Evolutionary conservation across 2,329 filamentous ascomycete genomes (phyloP).

Genomic region (Phoma sp.): DNA sequence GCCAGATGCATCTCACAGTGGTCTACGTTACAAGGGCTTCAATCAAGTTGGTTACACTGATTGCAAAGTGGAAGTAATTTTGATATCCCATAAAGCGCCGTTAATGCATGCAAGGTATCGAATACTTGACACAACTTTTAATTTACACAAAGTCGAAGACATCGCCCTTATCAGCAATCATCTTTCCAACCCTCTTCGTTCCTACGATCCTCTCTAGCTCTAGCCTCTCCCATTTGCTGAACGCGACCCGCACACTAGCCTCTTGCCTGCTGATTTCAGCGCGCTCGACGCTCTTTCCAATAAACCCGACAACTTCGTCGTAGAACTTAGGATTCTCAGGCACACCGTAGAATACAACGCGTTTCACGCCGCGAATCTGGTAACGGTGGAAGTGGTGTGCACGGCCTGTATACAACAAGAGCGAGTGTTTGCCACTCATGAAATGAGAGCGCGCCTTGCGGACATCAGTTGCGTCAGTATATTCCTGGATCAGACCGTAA

Average conservation of each 20-base stretch:
- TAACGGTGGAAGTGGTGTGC: constrained; percentile 98
- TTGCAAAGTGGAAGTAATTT: no score
- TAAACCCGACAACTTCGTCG: constrained; percentile 73
- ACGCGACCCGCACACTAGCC: constrained; percentile 63
- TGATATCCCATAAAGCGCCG: background rate
- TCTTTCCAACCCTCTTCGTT: constrained; percentile 76
- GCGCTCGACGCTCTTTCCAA: constrained; percentile 61
- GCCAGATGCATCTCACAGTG: no score
- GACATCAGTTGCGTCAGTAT: constrained; percentile 78
- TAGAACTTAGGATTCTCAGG: constrained; percentile 89
- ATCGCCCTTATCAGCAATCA: constrained; percentile 83
- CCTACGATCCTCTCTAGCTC: constrained; percentile 90
- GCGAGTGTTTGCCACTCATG: constrained; percentile 76
- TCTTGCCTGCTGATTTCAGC: constrained; percentile 62
- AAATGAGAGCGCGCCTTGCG: constrained; percentile 88
- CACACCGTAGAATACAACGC: constrained; percentile 86
- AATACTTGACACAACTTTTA: background rate
- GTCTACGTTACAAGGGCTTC: no score
- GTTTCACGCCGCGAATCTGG: constrained; percentile 77
- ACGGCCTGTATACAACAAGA: constrained; percentile 90
- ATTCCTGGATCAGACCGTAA: constrained; percentile 89
- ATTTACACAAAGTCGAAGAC: constrained; percentile 88
- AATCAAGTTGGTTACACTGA: no score
- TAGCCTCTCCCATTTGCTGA: constrained; percentile 88
- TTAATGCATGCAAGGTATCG: background rate